These are phyloP conservation scores for Steccherinum ochraceum DNA, from an alignment of 768 basidiomycete genomes.

Conservation along the genomic window DNA sequence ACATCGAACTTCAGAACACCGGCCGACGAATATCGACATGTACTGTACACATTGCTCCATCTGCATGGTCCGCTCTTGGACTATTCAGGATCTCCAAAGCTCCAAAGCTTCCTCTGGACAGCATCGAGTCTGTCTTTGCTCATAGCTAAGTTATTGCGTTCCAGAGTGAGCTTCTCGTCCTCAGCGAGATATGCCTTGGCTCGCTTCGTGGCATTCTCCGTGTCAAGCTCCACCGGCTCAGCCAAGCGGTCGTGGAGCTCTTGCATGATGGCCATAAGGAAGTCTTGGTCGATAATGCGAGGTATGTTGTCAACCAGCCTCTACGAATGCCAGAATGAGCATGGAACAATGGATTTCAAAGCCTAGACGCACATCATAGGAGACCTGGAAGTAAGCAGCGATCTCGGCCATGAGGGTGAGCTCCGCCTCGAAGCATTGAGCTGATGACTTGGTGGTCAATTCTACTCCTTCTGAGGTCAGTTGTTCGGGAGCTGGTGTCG, in stretches of 20 bases:
- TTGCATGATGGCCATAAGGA: slow-evolving; percentile 5
- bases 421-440: slow-evolving; percentile 6
- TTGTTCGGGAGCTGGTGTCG: no score
- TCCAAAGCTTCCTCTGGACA: slow-evolving; percentile 3
- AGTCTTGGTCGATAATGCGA: slow-evolving; percentile 11
- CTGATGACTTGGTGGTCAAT: slow-evolving; percentile 1
- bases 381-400: slow-evolving; percentile 12
- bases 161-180: slow-evolving; percentile 3
- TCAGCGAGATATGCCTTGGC: slow-evolving; percentile 7
- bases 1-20: no score
- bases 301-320: slow-evolving; percentile 13
- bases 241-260: slow-evolving; percentile 4
- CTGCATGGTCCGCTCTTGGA: no score
- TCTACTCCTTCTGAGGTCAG: neutral
- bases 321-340: slow-evolving; percentile 1
- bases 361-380: slow-evolving; percentile 6
- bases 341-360: neutral
- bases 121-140: slow-evolving; percentile 9
- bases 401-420: slow-evolving; percentile 12
- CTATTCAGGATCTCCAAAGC: no score
- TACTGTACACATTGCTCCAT: no score
- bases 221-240: slow-evolving; percentile 1
- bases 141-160: neutral
- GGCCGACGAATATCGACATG: no score
- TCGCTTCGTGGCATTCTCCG: slow-evolving; percentile 5